A percentile compares a stretch with the other conserved stretches of the same genome.
These are phyloP conservation scores for Trypanosoma mega DNA, from an alignment of 208 protist genomes.

Conservation along the genomic window DNA sequence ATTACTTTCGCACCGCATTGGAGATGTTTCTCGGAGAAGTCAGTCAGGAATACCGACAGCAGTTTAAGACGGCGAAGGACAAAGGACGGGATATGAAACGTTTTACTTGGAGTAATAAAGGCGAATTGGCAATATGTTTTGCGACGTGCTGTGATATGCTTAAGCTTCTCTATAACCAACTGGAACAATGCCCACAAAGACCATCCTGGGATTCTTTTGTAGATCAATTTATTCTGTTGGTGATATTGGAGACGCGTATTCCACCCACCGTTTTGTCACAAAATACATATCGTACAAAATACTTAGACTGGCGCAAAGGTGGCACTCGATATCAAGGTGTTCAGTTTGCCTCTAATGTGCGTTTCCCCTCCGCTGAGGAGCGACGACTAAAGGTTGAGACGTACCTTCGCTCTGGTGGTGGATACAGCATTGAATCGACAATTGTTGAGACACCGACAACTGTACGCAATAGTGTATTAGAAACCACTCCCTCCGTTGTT, in stretches of 20 bases:
- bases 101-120: constrained; percentile 84
- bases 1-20: constrained; percentile 74
- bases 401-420: constrained; percentile 57
- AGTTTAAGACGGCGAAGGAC: constrained; percentile 39
- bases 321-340: constrained; percentile 80
- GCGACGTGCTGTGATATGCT: constrained; percentile 85
- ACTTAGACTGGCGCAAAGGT: constrained; percentile 85
- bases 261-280: constrained; percentile 46
- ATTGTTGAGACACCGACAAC: constrained; percentile 32
- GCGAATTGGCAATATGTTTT: constrained; percentile 82
- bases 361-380: constrained; percentile 77
- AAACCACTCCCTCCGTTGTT: background rate
- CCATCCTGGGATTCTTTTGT: constrained; percentile 66
- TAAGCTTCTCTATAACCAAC: constrained; percentile 70
- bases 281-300: constrained; percentile 83
- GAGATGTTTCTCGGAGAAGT: constrained; percentile 80
- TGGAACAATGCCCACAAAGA: constrained; percentile 51
- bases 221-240: constrained; percentile 50
- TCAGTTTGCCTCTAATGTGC: constrained; percentile 64
- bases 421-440: constrained; percentile 55
- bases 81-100: constrained; percentile 33
- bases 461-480: constrained; percentile 4
- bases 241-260: constrained; percentile 67
- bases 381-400: constrained; percentile 75
- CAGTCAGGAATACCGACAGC: constrained; percentile 57